Conservation (phyloP, 2,329 filamentous ascomycete genomes). For the Xylaria sp. region DNA sequence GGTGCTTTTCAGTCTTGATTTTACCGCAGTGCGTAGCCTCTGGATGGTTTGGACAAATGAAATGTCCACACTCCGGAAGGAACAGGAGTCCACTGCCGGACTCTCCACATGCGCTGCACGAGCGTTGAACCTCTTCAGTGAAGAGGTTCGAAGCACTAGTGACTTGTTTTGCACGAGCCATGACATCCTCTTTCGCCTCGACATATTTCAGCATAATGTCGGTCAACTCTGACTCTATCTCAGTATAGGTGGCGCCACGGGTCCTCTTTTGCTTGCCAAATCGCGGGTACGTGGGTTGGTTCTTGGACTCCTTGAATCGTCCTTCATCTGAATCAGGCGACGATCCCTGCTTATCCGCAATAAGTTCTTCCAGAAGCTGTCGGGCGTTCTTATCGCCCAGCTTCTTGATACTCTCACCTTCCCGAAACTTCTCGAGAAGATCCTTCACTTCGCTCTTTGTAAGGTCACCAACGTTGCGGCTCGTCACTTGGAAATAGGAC, state of each 20-base stretch:
- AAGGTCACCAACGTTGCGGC: neutral
- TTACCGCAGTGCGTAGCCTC: constrained; percentile 18
- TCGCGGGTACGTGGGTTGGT: constrained; percentile 6
- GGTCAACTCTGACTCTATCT: constrained; percentile 20
- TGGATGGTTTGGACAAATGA: constrained; percentile 24
- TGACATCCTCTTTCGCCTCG: constrained; percentile 16
- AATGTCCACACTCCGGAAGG: constrained; percentile 29
- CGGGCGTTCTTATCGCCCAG: neutral
- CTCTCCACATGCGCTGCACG: constrained; percentile 17
- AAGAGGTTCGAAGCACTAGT: constrained; percentile 14
- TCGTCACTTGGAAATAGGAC: constrained; percentile 10
- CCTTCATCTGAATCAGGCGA: neutral
- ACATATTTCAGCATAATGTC: constrained; percentile 19
- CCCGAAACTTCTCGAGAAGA: constrained; percentile 3
- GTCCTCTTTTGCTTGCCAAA: neutral
- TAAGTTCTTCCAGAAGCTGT: neutral
- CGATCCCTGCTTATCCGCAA: neutral
- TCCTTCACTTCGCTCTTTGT: neutral
- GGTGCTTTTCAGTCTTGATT: constrained; percentile 8
- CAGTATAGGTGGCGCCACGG: constrained; percentile 22
- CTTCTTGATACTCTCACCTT: neutral
- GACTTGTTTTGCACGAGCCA: constrained; percentile 15
- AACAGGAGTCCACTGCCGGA: constrained; percentile 13
- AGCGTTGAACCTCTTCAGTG: neutral
- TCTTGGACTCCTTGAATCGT: neutral